Evolutionary conservation across 164 flowering plant species (phyloP), one percentile per base, ranked within the genome.

Genomic region (Tinospora cordifolia): DNA sequence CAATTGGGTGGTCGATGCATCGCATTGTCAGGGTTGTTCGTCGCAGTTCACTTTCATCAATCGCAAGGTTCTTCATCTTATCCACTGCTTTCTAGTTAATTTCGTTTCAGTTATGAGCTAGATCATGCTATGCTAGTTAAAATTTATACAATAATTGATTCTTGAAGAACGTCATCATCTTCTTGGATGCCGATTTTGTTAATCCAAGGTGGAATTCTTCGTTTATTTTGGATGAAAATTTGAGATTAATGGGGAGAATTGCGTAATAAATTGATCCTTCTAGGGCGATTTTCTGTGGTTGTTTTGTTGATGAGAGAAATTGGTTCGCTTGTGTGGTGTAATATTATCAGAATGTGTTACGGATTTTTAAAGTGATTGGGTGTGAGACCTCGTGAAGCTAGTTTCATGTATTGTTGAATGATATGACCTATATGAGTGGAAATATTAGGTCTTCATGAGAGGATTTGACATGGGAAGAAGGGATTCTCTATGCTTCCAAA

Each of bases 11-110:
- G 84, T 89, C 59, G 99, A 92, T 69, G 91, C 96, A 49, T 81
- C 99, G 38, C 91, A 94, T 75, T 94, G 99, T 73, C 99, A 94
- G 77, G 93, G 92, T 38, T 94, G 99, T 82, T 84, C 93, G 39
- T 86, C 99, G 46, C 99, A 86, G 79, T 94, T 94, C 87, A 88
- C 93, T 75, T 88, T 94, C 84, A 84, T 94, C 84, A 90, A 90
- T 84, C 91, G 98, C 77, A 94, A 92, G 97, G 98, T 93, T 27
- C 19, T 65, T 59, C 9, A 22, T 72, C 51, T 65, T 3, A 38
- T 57, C 27, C 19, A 26, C 11, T 36, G 14, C 41, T 72, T 57
- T 13, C 24, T 40, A 17, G 57, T 19, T 38, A 47, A 54, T 54
- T 41, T 41, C 60, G 24, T 54, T 54, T 54, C 9, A 5, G 21